phyloP scores from a whole-genome alignment of 768 basidiomycete genomes.

The Rhizopogon rudus region DNA sequence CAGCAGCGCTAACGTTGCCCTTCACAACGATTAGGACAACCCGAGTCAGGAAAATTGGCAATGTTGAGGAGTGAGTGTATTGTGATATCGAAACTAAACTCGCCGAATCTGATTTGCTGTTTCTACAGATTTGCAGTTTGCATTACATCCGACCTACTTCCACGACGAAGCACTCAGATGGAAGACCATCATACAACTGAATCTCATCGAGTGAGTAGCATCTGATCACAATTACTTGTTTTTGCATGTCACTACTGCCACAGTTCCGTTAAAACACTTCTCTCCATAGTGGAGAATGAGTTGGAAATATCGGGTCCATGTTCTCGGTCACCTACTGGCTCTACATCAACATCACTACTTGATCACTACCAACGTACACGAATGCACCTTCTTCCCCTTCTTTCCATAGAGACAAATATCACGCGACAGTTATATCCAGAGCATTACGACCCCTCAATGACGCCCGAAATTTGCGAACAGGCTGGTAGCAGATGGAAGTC shows the following conservation, averaged over 20 bases:
- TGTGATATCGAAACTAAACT: not conserved
- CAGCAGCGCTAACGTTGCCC: not conserved
- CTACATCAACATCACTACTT: slow-evolving; percentile 28
- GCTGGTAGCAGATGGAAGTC: slow-evolving; percentile 25
- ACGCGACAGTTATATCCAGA: slow-evolving; percentile 47
- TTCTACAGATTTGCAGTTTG: slow-evolving; percentile 57
- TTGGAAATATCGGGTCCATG: slow-evolving; percentile 33
- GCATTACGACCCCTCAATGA: slow-evolving; percentile 21
- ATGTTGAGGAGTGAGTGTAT: slow-evolving; percentile 20
- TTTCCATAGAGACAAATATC: slow-evolving; percentile 50
- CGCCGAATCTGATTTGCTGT: not conserved
- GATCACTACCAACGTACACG: slow-evolving; percentile 32
- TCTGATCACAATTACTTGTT: not conserved
- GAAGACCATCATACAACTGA: slow-evolving; percentile 64
- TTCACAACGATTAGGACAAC: slow-evolving; percentile 13
- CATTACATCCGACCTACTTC: slow-evolving; percentile 59
- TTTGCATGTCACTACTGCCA: not conserved
- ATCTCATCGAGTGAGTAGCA: slow-evolving; percentile 50
- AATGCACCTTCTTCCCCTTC: slow-evolving; percentile 44
- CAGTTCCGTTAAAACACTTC: slow-evolving; percentile 57
- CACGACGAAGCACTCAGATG: slow-evolving; percentile 52
- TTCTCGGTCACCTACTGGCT: slow-evolving; percentile 12
- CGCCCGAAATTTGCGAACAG: slow-evolving; percentile 43
- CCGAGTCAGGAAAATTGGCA: slow-evolving; percentile 29
- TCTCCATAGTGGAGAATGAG: slow-evolving; percentile 46